These are phyloP conservation scores for Eucalyptus grandis DNA, from an alignment of 345 rosid species.

Conservation along the genomic window DNA sequence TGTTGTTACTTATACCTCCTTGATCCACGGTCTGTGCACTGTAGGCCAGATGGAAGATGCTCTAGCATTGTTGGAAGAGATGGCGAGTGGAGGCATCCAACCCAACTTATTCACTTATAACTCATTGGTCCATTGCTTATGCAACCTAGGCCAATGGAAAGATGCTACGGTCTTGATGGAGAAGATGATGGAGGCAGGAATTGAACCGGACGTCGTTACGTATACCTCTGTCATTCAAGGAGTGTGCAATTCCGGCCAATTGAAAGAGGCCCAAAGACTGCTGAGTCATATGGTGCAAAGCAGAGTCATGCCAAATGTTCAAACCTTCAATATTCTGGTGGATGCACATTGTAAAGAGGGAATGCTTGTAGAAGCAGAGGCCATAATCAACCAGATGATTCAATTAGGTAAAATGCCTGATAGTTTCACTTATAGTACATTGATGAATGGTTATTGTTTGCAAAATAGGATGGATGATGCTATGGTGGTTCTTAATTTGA, in stretches of 20 bases:
- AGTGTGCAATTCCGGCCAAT: background rate
- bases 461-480: background rate
- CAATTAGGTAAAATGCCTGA: background rate
- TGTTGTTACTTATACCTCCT: too few relatives aligned
- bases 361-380: background rate
- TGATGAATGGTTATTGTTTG: background rate
- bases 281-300: background rate
- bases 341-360: background rate
- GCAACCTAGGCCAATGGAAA: too few relatives aligned
- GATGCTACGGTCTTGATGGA: too few relatives aligned
- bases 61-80: too few relatives aligned
- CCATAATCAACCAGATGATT: background rate
- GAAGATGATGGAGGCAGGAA: too few relatives aligned
- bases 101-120: too few relatives aligned
- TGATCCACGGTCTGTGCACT: too few relatives aligned
- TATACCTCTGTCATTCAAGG: background rate
- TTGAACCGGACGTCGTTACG: rapidly evolving
- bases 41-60: too few relatives aligned
- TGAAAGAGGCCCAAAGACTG: background rate
- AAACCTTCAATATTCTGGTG: background rate
- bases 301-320: background rate
- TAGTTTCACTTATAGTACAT: background rate
- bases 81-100: rapidly evolving
- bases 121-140: too few relatives aligned
- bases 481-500: background rate